Percentiles rank a stretch among this genome's conserved stretches.
Evolutionary conservation across 768 basidiomycete genomes (phyloP).

Genomic region (Pleurotus pulmonarius): DNA sequence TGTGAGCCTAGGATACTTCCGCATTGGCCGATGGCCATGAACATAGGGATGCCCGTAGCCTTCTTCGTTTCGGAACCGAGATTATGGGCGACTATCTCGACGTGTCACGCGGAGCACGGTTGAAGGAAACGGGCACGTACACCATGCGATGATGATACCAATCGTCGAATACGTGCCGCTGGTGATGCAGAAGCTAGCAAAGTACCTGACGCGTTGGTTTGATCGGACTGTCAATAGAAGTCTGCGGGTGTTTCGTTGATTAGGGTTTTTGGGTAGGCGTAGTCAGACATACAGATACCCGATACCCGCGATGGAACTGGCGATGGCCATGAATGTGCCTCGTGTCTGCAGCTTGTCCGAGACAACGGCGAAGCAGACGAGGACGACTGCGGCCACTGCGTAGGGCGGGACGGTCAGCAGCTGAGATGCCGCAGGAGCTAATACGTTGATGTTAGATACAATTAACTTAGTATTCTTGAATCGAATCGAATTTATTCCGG

Average conservation of each 20-base stretch:
- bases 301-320: slow-evolving; percentile 43
- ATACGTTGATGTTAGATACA: too few species aligned
- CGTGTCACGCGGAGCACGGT: neutral
- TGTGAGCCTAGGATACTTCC: slow-evolving; percentile 77
- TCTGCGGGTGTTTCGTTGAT: slow-evolving; percentile 20
- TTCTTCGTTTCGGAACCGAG: slow-evolving; percentile 76
- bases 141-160: slow-evolving; percentile 75
- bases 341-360: slow-evolving; percentile 69
- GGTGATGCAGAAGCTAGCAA: slow-evolving; percentile 74
- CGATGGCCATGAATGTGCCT: slow-evolving; percentile 40
- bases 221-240: slow-evolving; percentile 50
- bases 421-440: slow-evolving; percentile 65
- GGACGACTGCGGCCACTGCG: slow-evolving; percentile 62
- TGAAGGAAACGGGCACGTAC: slow-evolving; percentile 34
- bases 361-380: slow-evolving; percentile 51
- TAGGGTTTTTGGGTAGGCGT: neutral
- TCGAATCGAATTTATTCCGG: too few species aligned
- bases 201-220: slow-evolving; percentile 67
- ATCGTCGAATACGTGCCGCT: slow-evolving; percentile 76
- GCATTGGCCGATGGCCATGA: slow-evolving; percentile 79
- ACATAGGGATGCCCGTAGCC: slow-evolving; percentile 72
- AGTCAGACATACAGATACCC: slow-evolving; percentile 56
- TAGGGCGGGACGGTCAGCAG: slow-evolving; percentile 82
- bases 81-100: slow-evolving; percentile 58
- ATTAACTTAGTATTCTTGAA: too few species aligned